Base-by-base conservation (phyloP, 2,329 filamentous ascomycete genomes). In the Penicillium aurantiogriseum region DNA sequence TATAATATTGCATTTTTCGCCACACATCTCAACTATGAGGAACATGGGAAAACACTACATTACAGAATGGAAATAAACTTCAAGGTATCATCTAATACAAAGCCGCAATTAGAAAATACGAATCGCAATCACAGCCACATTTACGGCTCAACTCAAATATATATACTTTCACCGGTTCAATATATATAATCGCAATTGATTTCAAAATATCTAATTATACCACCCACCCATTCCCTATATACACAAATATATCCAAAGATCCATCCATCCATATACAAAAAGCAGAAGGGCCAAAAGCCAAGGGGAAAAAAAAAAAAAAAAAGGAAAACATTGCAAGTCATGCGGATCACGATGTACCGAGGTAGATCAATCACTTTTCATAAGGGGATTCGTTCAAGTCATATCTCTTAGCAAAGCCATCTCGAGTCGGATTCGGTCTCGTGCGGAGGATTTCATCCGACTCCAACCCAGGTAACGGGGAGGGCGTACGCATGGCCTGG, bases 301-400 rank as follows among this genome's bases (percentile, higher is more conserved):
- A 33, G 4, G 29, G n/a, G n/a, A n/a, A n/a, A n/a, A 53, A 51
- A 1, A 33, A 29, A 23, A 54, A 42, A 27, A 42, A 38, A 51
- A 42, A 40, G 19, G 3, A 46, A 54, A 53, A 46, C 42, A 44
- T 54, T 23, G 23, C 50, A 57, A 54, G 44, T 54, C 43, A 44
- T 54, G 23, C 15, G 38, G 43, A 29, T 27, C 27, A 44, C 38
- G 47, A 29, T 31, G 15, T 29, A 54, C 43, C 27, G 38, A 60
- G 42, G 29, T 49, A 51, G 57, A 58, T 51, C 53, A 55, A 35
- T 64, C 63, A 69, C 40, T 63, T 67, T 58, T 71, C 69, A 53
- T 67, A 53, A 31, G 68, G 64, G 9, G 66, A 71, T 63, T 71
- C 69, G 46, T 67, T 62, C 58, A 71, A 58, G 25, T 70, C 63